Evolutionary conservation across 2,329 filamentous ascomycete species (phyloP), one percentile per base, ranked within the genome.

Genomic region (Drechslerella stenobrocha): DNA sequence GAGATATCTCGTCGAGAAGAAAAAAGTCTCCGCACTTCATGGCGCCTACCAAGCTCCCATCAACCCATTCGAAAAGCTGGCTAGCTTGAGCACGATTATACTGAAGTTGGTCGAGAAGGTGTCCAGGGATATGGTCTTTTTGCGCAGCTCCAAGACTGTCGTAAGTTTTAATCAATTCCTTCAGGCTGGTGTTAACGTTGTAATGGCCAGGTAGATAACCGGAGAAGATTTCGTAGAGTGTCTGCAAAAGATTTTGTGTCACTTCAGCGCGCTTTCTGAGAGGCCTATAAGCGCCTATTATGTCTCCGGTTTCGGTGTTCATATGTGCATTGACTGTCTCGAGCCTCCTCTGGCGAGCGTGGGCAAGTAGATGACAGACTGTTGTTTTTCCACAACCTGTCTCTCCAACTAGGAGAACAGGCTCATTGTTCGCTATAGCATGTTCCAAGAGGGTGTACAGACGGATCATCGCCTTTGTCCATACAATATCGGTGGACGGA

Each of bases 341-440:
- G 35, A 99, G 79, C 70, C 88, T 80, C 73, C 87, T 90, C 13
- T 81, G 80, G 70, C 89, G 82, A 2, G 89, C 87, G 73, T 95
- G 87, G 2, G 93, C 90, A 53, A 97, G 82, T 74, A 96, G 82
- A 75, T 99, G 93, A 72, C 90, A 95, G 4, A 98, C 88, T 1
- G 92, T 96, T 0, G 93, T 99, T 78, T 99, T 99, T 67, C 95
- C 93, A 74, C 92, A 97, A 3, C 93, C 93, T 15, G 93, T 99
- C 75, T 98, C 95, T 69, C 93, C 93, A 9, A 99, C 90, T 3
- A 99, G 81, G 18, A 99, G 81, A 2, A 98, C 89, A 0, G 93
- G 93, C 75, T 99, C 93, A 69, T 95, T 90, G 74, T 96, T 93
- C 23, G 83, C 83, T 64, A 98, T 80, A 0, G 93, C 93, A 72